Conservation (phyloP, 2,329 filamentous ascomycete species). For the Arthrobotrys megalospora region DNA sequence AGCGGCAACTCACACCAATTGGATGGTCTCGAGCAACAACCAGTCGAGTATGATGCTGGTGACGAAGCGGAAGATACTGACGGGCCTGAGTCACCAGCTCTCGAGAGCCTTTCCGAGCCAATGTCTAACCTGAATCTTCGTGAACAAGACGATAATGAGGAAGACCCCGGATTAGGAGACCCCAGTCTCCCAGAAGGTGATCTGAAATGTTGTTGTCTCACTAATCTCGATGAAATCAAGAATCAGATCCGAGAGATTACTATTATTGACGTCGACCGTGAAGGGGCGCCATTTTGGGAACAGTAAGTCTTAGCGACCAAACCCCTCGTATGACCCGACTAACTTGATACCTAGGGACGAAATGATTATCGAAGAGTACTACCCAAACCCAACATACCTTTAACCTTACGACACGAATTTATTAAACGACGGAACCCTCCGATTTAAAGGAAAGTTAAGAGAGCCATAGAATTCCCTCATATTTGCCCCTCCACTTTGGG, state of each 20-base stretch:
- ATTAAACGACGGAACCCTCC: not conserved
- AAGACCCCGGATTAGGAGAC: not conserved
- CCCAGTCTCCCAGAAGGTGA: not conserved
- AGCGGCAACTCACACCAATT: not conserved
- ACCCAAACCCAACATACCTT: not conserved
- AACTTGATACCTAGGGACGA: conserved; percentile 10
- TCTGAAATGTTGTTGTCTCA: not conserved
- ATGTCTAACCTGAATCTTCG: not conserved
- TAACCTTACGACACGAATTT: not conserved
- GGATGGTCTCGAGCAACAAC: not conserved
- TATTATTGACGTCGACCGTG: conserved; percentile 31
- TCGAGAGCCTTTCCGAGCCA: not conserved
- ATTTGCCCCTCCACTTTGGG: not conserved
- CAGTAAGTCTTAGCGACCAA: conserved; percentile 7
- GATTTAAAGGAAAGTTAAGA: not conserved
- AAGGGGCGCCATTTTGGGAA: conserved; percentile 32
- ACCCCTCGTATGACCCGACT: not conserved
- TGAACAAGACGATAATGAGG: not conserved
- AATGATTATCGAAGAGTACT: conserved; percentile 21
- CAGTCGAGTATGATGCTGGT: conserved; percentile 15
- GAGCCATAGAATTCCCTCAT: not conserved
- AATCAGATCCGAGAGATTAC: conserved; percentile 1
- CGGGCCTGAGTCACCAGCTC: not conserved
- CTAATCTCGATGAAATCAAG: conserved; percentile 6
- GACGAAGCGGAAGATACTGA: conserved; percentile 17